Conservation (phyloP, 805 yeast species). For the Barnettozyma sucrosica region DNA sequence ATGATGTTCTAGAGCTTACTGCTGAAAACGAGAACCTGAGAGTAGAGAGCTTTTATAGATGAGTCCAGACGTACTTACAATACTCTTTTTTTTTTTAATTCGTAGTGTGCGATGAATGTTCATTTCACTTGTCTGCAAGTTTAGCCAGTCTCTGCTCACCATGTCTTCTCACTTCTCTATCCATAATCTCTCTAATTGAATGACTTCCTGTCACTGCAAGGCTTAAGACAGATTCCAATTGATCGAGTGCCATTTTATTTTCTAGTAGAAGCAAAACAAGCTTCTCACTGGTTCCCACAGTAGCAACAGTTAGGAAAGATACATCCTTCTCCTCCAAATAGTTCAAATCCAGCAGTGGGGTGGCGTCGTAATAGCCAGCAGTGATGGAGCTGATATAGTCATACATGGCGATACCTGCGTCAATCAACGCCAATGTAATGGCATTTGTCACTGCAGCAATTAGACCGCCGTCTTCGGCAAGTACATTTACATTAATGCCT, state of each 20-base stretch:
- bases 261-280: conserved; percentile 73
- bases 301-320: conserved; percentile 76
- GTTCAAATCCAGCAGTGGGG: conserved; percentile 78
- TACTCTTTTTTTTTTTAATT: neutral
- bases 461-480: conserved; percentile 88
- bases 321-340: conserved; percentile 78
- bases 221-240: conserved; percentile 67
- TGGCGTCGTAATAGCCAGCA: conserved; percentile 73
- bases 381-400: conserved; percentile 81
- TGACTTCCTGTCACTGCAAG: conserved; percentile 87
- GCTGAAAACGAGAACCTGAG: conserved; percentile 18
- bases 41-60: conserved; percentile 3
- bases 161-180: conserved; percentile 69
- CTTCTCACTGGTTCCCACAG: conserved; percentile 77
- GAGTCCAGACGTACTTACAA: neutral
- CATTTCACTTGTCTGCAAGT: conserved; percentile 22
- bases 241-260: conserved; percentile 78
- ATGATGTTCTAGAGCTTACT: conserved; percentile 12
- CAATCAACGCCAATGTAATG: conserved; percentile 81
- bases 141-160: conserved; percentile 56
- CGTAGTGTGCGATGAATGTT: neutral
- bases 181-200: conserved; percentile 79
- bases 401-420: conserved; percentile 92
- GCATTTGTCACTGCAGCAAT: conserved; percentile 78
- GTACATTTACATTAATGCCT: conserved; percentile 66